Conservation (phyloP, 495 filamentous ascomycete species). For the Aspergillus taichungensis region DNA sequence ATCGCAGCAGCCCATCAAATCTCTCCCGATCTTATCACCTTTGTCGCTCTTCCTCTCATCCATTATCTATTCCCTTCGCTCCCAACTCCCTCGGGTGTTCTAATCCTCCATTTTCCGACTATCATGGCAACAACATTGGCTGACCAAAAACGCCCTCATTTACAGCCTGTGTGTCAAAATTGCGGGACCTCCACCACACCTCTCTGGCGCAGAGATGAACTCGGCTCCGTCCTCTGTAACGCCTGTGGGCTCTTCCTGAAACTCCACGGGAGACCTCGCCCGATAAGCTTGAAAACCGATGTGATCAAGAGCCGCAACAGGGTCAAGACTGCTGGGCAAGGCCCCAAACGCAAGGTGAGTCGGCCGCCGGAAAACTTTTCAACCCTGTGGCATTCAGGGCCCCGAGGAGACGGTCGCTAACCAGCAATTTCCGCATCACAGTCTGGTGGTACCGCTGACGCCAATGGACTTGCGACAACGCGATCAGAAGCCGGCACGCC, state of each 20-base stretch:
- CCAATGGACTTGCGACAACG: conserved; percentile 47
- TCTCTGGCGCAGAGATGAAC: conserved; percentile 94
- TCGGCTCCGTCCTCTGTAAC: conserved; percentile 96
- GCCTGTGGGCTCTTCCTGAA: conserved; percentile 97
- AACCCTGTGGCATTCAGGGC: conserved; percentile 1
- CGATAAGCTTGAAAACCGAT: conserved; percentile 96
- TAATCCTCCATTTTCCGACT: conserved; percentile 9
- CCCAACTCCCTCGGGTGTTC: conserved; percentile 12
- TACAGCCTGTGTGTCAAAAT: conserved; percentile 96
- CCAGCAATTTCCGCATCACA: conserved; percentile 11
- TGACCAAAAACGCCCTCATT: conserved; percentile 48
- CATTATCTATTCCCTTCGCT: conserved; percentile 20
- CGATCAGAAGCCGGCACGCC: conserved; percentile 50
- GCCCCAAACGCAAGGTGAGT: conserved; percentile 80
- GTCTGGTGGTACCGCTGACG: conserved; percentile 44
- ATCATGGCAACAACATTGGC: conserved; percentile 50
- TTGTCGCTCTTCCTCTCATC: conserved; percentile 14
- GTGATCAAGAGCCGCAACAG: conserved; percentile 99
- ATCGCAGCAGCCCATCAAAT: conserved; percentile 36
- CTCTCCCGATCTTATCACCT: conserved; percentile 47
- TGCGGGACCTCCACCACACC: conserved; percentile 93
- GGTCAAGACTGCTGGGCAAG: conserved; percentile 83
- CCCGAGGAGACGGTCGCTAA: conserved; percentile 25
- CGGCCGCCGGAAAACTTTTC: conserved; percentile 20
- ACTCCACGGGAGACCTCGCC: conserved; percentile 84